Conservation (phyloP, 2,329 filamentous ascomycete species). For the Diaporthe citri region DNA sequence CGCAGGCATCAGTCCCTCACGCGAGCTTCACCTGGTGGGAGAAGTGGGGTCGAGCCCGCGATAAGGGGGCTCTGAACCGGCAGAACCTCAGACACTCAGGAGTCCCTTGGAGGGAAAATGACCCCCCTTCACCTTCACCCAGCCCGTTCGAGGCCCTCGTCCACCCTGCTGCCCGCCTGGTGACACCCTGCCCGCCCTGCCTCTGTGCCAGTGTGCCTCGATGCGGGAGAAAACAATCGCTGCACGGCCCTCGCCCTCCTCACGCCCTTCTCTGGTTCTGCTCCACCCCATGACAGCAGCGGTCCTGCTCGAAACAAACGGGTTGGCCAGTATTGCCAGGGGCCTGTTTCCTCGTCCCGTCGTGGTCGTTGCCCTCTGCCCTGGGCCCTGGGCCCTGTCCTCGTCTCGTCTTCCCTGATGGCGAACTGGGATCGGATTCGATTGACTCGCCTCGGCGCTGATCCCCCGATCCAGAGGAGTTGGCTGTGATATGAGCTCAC, state of each 20-base stretch:
- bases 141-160: conserved; percentile 29
- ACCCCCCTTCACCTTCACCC: neutral
- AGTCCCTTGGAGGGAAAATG: conserved; percentile 6
- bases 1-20: conserved; percentile 12
- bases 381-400: conserved; percentile 8
- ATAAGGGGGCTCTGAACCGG: conserved; percentile 27
- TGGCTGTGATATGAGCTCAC: conserved; percentile 31
- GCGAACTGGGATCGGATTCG: conserved; percentile 22
- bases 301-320: conserved; percentile 18
- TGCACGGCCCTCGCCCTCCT: conserved; percentile 29
- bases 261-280: neutral
- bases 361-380: conserved; percentile 16
- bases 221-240: conserved; percentile 14
- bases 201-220: no score
- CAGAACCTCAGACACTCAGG: conserved; percentile 34
- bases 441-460: conserved; percentile 30
- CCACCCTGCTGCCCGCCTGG: conserved; percentile 3
- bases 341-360: conserved; percentile 20
- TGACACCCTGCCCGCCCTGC: neutral
- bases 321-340: conserved; percentile 27
- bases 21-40: conserved; percentile 14
- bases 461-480: conserved; percentile 4
- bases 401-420: conserved; percentile 3
- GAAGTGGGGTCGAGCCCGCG: conserved; percentile 18
- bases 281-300: conserved; percentile 14